phyloP scores from a whole-genome alignment of 1,284 basidiomycete genomes.

The Puccinia polysora region DNA sequence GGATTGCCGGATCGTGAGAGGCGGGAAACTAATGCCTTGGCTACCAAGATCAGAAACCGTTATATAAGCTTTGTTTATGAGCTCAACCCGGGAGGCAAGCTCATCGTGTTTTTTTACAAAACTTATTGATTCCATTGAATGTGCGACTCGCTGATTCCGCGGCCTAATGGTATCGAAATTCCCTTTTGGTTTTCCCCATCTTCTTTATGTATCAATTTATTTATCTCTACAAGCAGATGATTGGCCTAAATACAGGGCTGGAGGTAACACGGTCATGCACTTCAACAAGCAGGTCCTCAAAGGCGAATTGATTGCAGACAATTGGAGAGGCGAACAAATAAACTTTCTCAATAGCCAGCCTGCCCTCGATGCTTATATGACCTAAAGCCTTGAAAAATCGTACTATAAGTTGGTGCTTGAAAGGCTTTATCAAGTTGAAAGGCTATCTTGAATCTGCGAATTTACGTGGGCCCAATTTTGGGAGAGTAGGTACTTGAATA shows the following conservation, averaged over 20 bases:
- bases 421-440: too few relatives aligned
- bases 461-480: too few relatives aligned
- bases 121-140: background rate
- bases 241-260: constrained; percentile 30
- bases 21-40: constrained; percentile 4
- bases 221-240: constrained; percentile 19
- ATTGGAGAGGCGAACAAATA: constrained; percentile 35
- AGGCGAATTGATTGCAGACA: constrained; percentile 33
- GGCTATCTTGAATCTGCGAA: too few relatives aligned
- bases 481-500: too few relatives aligned
- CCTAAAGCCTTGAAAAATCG: too few relatives aligned
- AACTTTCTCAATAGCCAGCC: constrained; percentile 16
- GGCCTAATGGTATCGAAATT: too few relatives aligned
- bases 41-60: constrained; percentile 23
- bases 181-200: too few relatives aligned
- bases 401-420: too few relatives aligned
- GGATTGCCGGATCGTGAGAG: constrained; percentile 2
- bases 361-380: constrained; percentile 18
- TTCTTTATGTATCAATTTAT: too few relatives aligned
- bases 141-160: background rate
- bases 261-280: constrained; percentile 11
- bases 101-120: background rate
- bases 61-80: constrained; percentile 39
- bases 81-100: constrained; percentile 32
- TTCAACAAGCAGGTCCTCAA: constrained; percentile 33